A percentile compares a stretch with the other conserved stretches of the same genome.
Conservation (phyloP, 805 yeast species). For the Grigorovia humatica region DNA sequence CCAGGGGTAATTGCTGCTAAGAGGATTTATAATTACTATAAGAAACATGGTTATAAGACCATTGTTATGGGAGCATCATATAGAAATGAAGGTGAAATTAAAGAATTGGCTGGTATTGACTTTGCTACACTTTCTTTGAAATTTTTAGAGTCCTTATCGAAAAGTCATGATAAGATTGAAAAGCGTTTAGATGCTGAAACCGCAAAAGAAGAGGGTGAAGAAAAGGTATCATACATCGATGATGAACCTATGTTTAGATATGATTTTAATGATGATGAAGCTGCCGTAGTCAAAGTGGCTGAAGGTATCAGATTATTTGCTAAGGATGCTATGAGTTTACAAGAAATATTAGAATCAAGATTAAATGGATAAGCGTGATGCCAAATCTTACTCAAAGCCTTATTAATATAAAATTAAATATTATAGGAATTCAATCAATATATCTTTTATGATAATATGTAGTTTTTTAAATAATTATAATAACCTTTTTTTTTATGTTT, state of each 20-base stretch:
- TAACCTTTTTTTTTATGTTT: no score
- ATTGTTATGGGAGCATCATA: conserved; percentile 99
- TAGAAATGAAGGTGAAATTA: conserved; percentile 94
- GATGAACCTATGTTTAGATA: conserved; percentile 88
- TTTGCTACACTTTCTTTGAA: conserved; percentile 91
- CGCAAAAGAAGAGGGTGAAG: conserved; percentile 42
- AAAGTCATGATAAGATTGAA: conserved; percentile 73
- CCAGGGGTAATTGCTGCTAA: conserved; percentile 95
- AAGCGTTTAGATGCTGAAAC: conserved; percentile 59
- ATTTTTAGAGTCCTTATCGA: conserved; percentile 77
- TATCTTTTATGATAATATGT: not conserved
- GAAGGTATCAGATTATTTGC: conserved; percentile 98
- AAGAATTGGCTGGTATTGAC: conserved; percentile 95
- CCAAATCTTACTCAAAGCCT: no score
- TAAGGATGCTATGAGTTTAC: conserved; percentile 79
- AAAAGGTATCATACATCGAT: conserved; percentile 71
- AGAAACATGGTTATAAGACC: conserved; percentile 91
- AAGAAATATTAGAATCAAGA: conserved; percentile 52
- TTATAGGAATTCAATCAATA: no score
- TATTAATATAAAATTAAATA: no score
- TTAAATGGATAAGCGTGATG: conserved; percentile 27
- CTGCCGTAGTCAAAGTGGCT: conserved; percentile 95
- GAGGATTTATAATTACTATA: conserved; percentile 90
- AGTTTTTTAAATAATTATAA: not conserved
- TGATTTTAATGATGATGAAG: conserved; percentile 86